Evolutionary conservation across 2,329 filamentous ascomycete genomes (phyloP).

Genomic region (Tolypocladium album): DNA sequence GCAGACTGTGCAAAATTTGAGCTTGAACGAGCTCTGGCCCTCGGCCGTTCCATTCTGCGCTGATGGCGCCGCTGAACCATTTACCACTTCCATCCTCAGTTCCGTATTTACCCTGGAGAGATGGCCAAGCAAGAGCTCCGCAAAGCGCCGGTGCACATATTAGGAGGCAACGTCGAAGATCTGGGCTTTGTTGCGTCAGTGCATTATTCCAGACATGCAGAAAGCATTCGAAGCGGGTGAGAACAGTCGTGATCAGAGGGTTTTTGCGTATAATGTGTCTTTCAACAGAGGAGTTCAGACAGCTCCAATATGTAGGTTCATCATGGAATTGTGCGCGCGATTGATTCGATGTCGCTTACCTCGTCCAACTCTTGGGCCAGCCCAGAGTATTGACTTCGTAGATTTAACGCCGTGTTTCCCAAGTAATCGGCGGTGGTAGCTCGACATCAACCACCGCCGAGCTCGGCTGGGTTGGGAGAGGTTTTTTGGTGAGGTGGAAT

Average conservation of each 20-base stretch:
- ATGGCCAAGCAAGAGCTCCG: conserved; percentile 1
- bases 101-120: conserved; percentile 3
- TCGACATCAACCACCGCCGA: background rate
- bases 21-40: conserved; percentile 59
- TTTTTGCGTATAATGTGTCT: conserved; percentile 46
- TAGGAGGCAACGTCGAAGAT: background rate
- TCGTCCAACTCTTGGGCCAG: conserved; percentile 1
- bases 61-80: conserved; percentile 23
- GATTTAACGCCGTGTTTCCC: background rate
- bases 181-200: conserved; percentile 1
- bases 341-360: conserved; percentile 8
- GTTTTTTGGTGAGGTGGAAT: background rate
- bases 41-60: conserved; percentile 34
- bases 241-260: conserved; percentile 19
- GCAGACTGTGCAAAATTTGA: conserved; percentile 98
- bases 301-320: conserved; percentile 62
- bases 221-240: background rate
- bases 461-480: background rate
- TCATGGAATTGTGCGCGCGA: conserved; percentile 22
- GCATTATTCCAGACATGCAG: background rate
- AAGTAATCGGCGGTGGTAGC: background rate
- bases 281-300: conserved; percentile 59
- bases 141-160: conserved; percentile 10
- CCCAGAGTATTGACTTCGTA: background rate
- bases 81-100: conserved; percentile 29